Evolutionary conservation across 805 yeast species (phyloP).

Genomic region (Saturnispora sanitii): DNA sequence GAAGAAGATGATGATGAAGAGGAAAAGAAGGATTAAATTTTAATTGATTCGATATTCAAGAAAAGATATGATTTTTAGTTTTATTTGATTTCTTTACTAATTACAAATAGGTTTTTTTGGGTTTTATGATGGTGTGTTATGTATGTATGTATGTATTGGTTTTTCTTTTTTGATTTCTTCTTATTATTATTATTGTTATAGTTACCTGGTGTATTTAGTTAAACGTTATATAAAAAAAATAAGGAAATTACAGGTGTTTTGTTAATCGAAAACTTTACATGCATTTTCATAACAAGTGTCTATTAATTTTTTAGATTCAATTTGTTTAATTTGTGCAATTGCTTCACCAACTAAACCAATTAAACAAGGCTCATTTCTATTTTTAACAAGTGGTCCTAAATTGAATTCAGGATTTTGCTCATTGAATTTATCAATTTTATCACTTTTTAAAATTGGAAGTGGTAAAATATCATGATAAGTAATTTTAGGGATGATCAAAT

Average conservation of each 20-base stretch:
- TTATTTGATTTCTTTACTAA: neutral
- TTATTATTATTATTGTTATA: too few relatives aligned
- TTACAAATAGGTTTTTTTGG: neutral
- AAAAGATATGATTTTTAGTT: neutral
- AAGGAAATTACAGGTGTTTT: too few relatives aligned
- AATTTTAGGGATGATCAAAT: constrained; percentile 14
- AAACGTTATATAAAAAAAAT: too few relatives aligned
- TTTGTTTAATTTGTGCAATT: neutral
- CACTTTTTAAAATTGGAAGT: constrained; percentile 56
- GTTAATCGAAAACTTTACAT: constrained; percentile 33
- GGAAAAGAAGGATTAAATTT: neutral
- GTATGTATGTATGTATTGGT: neutral
- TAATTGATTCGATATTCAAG: too few relatives aligned
- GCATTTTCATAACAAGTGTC: constrained; percentile 45
- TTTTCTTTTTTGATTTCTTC: neutral
- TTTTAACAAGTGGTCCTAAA: constrained; percentile 48
- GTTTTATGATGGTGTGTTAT: neutral
- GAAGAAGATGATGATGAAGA: constrained; percentile 14
- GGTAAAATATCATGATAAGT: constrained; percentile 46
- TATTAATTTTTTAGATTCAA: constrained; percentile 28
- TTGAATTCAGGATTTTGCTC: constrained; percentile 21
- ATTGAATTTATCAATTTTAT: constrained; percentile 27
- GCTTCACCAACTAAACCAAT: constrained; percentile 1
- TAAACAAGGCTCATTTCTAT: constrained; percentile 84
- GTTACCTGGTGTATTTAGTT: too few relatives aligned